Evolutionary conservation across 2,329 filamentous ascomycete genomes (phyloP), one percentile per base, ranked within the genome.

Genomic region (Xylariaceae sp.): DNA sequence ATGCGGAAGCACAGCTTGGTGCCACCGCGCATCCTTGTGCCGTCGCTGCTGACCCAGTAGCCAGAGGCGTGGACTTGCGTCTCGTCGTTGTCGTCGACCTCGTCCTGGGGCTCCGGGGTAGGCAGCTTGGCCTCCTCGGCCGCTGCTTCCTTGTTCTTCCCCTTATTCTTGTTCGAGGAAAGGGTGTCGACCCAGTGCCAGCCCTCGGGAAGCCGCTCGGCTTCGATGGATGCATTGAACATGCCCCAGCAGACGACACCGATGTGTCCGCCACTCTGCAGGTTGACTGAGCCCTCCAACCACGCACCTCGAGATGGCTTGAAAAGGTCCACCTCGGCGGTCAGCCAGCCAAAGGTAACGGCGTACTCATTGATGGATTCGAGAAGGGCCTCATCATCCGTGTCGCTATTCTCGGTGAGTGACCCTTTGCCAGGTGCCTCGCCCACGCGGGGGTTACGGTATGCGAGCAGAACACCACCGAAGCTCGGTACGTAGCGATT

Each of bases 191-290:
- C 74, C 85, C 89, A 97, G 47, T 71, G 80, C 93, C 91, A 98
- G 18, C 78, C 76, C 12, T 69, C 64, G 0, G 93, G 93, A 13
- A 98, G 71, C 28, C 87, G 75, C 46, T 78, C 79, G 17, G 83
- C 75, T 55, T 91, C 85, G 45, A 98, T 87, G 33, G 85, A 88
- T 1, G 91, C 87, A 53, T 93, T 95, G 73, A 97, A 97, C 51
- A 89, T 80, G 63, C 91, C 91, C 67, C 89, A 90, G 62, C 89
- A 93, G 9, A 94, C 81, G 3, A 96, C 78, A 16, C 91, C 90
- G 6, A 98, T 75, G 59, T 96, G 89, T 6, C 88, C 89, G 53
- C 93, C 87, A 36, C 85, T 91, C 60, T 95, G 88, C 22, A 96
- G 72, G 56, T 91, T 93, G 42, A 96, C 78, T 52, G 76, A 83